Percentiles rank a stretch among this genome's conserved stretches.
Conservation (phyloP, 768 basidiomycete genomes). For the Trametes coccinea region DNA sequence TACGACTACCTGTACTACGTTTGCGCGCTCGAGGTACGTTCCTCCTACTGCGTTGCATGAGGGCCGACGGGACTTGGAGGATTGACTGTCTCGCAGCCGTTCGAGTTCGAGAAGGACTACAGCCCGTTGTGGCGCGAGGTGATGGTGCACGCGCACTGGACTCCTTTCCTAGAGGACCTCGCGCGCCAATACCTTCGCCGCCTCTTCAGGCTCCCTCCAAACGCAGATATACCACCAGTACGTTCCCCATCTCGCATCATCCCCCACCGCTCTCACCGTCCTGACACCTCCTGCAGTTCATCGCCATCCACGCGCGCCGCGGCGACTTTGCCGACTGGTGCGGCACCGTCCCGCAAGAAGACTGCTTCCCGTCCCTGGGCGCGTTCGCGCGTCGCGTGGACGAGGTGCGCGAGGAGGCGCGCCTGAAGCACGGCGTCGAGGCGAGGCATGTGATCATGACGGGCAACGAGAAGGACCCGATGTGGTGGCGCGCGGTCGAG, state of each 20-base stretch:
- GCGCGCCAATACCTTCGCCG: slow-evolving; percentile 32
- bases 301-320: slow-evolving; percentile 35
- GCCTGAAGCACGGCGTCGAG: slow-evolving; percentile 24
- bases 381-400: slow-evolving; percentile 31
- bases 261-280: neutral
- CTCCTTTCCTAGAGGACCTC: slow-evolving; percentile 26
- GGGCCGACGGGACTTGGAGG: neutral
- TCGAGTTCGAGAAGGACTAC: slow-evolving; percentile 32
- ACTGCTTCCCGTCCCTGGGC: slow-evolving; percentile 39
- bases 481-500: slow-evolving; percentile 37
- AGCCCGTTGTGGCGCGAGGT: slow-evolving; percentile 38
- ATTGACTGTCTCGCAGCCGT: slow-evolving; percentile 22
- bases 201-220: slow-evolving; percentile 24
- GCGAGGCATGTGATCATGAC: slow-evolving; percentile 39
- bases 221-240: slow-evolving; percentile 33
- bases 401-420: slow-evolving; percentile 38
- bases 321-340: slow-evolving; percentile 38
- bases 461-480: slow-evolving; percentile 40
- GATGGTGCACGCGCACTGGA: slow-evolving; percentile 35
- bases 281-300: slow-evolving; percentile 24
- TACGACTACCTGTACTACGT: slow-evolving; percentile 40
- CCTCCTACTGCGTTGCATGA: neutral
- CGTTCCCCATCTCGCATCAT: neutral
- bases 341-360: slow-evolving; percentile 26
- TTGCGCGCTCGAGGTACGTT: slow-evolving; percentile 29